Conservation (phyloP, 2,329 filamentous ascomycete genomes). For the Bisporella sp. region DNA sequence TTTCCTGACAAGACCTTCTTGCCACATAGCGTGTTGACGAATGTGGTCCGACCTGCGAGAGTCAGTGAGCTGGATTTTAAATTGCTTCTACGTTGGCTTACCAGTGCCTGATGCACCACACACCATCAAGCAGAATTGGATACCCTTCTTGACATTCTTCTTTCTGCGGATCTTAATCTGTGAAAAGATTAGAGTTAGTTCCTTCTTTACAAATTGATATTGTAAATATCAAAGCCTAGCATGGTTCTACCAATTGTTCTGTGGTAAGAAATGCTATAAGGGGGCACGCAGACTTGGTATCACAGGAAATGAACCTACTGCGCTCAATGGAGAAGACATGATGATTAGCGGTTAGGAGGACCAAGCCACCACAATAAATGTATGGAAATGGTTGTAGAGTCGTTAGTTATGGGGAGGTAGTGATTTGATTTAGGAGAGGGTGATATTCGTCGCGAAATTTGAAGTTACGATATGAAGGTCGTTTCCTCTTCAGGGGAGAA, state of each 20-base stretch:
- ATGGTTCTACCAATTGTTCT: conserved; percentile 20
- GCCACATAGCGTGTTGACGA: conserved; percentile 98
- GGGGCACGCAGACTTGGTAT: conserved; percentile 14
- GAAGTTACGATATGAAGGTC: too few relatives aligned
- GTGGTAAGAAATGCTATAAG: conserved; percentile 24
- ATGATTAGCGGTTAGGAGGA: conserved; percentile 18
- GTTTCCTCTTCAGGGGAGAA: too few relatives aligned
- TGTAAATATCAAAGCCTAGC: conserved; percentile 18
- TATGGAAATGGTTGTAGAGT: too few relatives aligned
- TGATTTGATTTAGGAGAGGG: too few relatives aligned
- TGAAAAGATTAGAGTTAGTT: conserved; percentile 22
- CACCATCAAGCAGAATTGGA: conserved; percentile 99
- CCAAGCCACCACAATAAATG: too few relatives aligned
- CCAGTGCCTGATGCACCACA: conserved; percentile 98
- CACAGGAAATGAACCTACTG: conserved; percentile 35
- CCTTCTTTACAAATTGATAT: conserved; percentile 12
- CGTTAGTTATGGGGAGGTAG: too few relatives aligned
- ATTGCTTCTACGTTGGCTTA: conserved; percentile 40
- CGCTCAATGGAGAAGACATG: conserved; percentile 47
- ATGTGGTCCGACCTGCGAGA: conserved; percentile 80
- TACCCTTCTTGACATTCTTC: conserved; percentile 92
- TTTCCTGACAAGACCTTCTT: conserved; percentile 87
- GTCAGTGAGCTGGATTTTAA: conserved; percentile 12
- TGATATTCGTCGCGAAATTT: too few relatives aligned
- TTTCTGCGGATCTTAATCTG: conserved; percentile 97